Evolutionary conservation across 331 rosid genomes (phyloP).

Genomic region (Rosa hybrid): DNA sequence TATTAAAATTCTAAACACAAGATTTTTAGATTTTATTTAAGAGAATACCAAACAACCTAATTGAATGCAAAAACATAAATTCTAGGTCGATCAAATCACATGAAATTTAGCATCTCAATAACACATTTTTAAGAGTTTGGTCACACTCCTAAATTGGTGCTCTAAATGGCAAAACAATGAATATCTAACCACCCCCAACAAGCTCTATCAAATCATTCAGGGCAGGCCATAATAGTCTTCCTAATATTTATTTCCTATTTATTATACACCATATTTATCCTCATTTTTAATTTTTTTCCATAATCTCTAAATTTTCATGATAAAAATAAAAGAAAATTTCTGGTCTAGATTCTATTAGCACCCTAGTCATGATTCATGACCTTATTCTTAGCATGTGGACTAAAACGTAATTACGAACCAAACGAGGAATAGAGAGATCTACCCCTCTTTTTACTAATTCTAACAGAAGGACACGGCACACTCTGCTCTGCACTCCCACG

Average conservation of each 20-base stretch:
- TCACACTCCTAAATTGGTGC: not conserved
- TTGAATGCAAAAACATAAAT: no score
- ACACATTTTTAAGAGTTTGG: not conserved
- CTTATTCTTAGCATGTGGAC: not conserved
- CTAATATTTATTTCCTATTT: not conserved
- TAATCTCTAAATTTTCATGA: not conserved
- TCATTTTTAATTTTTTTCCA: not conserved
- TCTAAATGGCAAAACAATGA: not conserved
- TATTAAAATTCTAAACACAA: no score
- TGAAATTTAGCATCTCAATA: not conserved
- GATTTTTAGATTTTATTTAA: no score
- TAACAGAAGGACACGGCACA: not conserved
- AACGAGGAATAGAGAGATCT: not conserved
- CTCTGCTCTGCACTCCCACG: not conserved
- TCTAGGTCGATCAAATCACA: not conserved
- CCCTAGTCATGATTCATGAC: not conserved
- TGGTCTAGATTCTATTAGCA: not conserved
- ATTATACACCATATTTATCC: not conserved
- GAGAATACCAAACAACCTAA: no score
- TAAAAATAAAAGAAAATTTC: not conserved
- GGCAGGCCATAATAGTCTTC: not conserved
- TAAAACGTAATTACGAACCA: not conserved
- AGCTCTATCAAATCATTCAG: not conserved
- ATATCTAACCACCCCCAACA: constrained; percentile 9
- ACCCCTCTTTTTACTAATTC: not conserved